These are phyloP conservation scores for Penicillium angulare DNA, from an alignment of 495 filamentous ascomycete species.

Conservation along the genomic window DNA sequence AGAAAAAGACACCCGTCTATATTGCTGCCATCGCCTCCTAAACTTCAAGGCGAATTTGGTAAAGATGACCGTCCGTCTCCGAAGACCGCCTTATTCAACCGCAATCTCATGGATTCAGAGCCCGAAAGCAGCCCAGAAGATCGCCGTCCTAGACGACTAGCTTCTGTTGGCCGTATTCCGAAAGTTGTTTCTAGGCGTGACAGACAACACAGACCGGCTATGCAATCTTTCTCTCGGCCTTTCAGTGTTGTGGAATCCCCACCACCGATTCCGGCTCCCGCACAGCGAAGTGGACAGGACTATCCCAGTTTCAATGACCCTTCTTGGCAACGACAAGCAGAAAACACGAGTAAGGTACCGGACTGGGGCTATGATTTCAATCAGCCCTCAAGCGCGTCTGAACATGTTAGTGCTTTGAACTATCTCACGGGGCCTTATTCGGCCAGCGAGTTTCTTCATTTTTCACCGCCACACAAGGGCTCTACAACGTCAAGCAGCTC, in stretches of 20 bases:
- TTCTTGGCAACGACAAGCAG: conserved; percentile 19
- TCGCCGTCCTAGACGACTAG: conserved; percentile 50
- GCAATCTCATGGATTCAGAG: conserved; percentile 15
- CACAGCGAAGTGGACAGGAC: conserved; percentile 8
- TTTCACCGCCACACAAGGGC: conserved; percentile 67
- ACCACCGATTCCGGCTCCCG: conserved; percentile 21
- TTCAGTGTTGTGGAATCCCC: conserved; percentile 52
- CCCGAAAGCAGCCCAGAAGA: conserved; percentile 22
- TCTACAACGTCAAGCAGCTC: conserved; percentile 72
- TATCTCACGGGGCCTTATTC: conserved; percentile 41
- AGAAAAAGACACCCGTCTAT: conserved; percentile 48
- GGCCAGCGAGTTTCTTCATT: conserved; percentile 63
- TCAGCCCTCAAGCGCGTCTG: conserved; percentile 39
- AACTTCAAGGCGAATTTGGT: conserved; percentile 43
- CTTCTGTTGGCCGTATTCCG: conserved; percentile 88
- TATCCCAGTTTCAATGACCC: conserved; percentile 25
- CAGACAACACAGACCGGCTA: conserved; percentile 64
- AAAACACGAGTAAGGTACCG: conserved; percentile 17
- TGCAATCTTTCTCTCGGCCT: conserved; percentile 84
- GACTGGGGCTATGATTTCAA: conserved; percentile 29
- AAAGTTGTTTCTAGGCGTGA: conserved; percentile 73
- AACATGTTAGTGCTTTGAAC: conserved; percentile 31
- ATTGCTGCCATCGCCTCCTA: conserved; percentile 55
- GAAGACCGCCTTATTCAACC: conserved; percentile 39
- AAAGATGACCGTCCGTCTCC: conserved; percentile 39